A percentile compares a stretch with the other conserved stretches of the same genome.
These are phyloP conservation scores for Lactifluus pinguis DNA, from an alignment of 768 basidiomycete species.

Conservation along the genomic window DNA sequence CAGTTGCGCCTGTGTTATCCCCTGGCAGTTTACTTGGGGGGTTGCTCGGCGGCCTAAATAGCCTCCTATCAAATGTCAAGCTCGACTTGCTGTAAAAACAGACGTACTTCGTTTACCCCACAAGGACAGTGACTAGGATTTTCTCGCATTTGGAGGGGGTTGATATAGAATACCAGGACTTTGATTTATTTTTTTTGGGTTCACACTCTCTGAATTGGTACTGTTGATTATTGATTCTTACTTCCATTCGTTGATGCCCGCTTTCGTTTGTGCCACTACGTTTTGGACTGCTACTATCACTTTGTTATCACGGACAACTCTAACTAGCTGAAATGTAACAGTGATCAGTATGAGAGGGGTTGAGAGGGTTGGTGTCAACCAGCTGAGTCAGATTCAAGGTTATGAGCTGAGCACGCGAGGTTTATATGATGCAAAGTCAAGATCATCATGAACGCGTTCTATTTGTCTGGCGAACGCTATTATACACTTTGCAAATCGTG, in stretches of 20 bases:
- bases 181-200: not conserved
- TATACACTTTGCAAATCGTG: not conserved
- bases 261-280: not conserved
- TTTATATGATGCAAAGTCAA: not conserved
- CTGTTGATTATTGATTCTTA: not conserved
- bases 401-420: not conserved
- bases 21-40: not conserved
- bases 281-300: not conserved
- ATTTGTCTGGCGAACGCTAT: not conserved
- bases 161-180: not conserved
- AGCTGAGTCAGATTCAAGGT: not conserved
- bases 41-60: not conserved
- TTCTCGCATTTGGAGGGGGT: not conserved
- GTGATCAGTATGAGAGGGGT: not conserved
- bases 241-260: not conserved
- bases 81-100: not conserved
- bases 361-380: not conserved
- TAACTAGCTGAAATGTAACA: not conserved
- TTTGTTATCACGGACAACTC: not conserved
- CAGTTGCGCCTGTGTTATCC: not conserved
- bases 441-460: not conserved
- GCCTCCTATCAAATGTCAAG: not conserved
- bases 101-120: not conserved
- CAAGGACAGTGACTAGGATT: not conserved
- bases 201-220: not conserved